Percentiles rank a stretch among this genome's conserved stretches.
These are phyloP conservation scores for Myriosclerotinia curreyana DNA, from an alignment of 2,329 filamentous ascomycete species.

Conservation along the genomic window DNA sequence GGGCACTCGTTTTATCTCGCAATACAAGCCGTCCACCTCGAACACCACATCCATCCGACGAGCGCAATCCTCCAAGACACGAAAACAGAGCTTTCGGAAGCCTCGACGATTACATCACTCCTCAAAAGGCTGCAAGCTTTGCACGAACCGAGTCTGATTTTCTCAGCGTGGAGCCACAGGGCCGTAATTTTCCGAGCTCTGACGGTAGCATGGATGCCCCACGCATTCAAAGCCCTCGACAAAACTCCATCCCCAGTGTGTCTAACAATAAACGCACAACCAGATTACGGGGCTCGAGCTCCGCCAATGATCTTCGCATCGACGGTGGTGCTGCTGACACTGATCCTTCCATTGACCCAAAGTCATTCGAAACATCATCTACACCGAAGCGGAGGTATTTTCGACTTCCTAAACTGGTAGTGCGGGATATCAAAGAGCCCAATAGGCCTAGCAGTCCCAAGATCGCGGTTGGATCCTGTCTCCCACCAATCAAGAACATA, in stretches of 20 bases:
- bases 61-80: slow-evolving; percentile 22
- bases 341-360: slow-evolving; percentile 6
- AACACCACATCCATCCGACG: slow-evolving; percentile 34
- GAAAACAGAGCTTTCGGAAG: slow-evolving; percentile 20
- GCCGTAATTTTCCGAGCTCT: not conserved
- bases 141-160: slow-evolving; percentile 29
- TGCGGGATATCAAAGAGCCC: slow-evolving; percentile 29
- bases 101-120: slow-evolving; percentile 28
- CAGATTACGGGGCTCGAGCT: slow-evolving; percentile 26
- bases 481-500: slow-evolving; percentile 1
- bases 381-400: slow-evolving; percentile 26
- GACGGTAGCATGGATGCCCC: slow-evolving; percentile 23
- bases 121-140: slow-evolving; percentile 15
- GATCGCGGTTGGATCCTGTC: slow-evolving; percentile 13
- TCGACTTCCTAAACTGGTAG: slow-evolving; percentile 30
- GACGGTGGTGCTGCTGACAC: slow-evolving; percentile 6
- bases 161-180: slow-evolving; percentile 20
- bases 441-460: slow-evolving; percentile 3
- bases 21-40: slow-evolving; percentile 31
- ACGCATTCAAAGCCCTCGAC: slow-evolving; percentile 12
- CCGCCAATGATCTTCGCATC: slow-evolving; percentile 24
- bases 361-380: not conserved
- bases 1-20: slow-evolving; percentile 34
- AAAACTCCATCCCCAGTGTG: slow-evolving; percentile 13
- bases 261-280: not conserved